Conservation (phyloP, 768 basidiomycete genomes). For the Hortiboletus flavorubellus region DNA sequence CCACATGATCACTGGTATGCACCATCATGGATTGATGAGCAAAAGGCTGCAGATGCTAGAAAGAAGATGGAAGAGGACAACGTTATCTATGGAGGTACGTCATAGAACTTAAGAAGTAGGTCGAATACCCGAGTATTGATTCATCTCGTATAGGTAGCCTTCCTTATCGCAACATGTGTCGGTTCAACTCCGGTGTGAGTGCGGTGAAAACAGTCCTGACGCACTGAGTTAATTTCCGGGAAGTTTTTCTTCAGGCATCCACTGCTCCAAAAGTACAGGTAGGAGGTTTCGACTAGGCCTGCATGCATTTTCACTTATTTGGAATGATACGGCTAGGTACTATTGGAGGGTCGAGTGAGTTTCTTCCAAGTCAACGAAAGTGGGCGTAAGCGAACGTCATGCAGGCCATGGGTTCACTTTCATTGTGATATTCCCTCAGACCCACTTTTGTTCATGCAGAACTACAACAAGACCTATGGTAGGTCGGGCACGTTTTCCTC, state of each 20-base stretch:
- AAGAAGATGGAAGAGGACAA: conserved; percentile 48
- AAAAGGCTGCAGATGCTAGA: conserved; percentile 48
- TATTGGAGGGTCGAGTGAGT: conserved; percentile 31
- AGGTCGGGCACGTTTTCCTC: not conserved
- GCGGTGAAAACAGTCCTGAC: not conserved
- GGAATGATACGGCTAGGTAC: conserved; percentile 13
- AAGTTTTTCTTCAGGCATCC: conserved; percentile 50
- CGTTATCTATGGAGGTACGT: conserved; percentile 49
- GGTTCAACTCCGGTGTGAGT: conserved; percentile 68
- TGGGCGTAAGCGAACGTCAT: conserved; percentile 8
- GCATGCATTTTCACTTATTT: not conserved
- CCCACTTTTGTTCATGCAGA: conserved; percentile 57
- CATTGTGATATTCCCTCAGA: conserved; percentile 49
- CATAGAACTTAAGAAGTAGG: not conserved
- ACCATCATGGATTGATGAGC: conserved; percentile 71
- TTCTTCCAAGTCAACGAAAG: conserved; percentile 34
- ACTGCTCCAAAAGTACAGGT: conserved; percentile 31
- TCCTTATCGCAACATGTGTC: conserved; percentile 70
- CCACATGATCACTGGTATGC: conserved; percentile 64
- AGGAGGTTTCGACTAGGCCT: not conserved
- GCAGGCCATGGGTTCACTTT: conserved; percentile 48
- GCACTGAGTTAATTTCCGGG: not conserved
- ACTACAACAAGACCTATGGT: conserved; percentile 53
- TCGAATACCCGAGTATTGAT: not conserved
- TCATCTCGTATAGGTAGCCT: conserved; percentile 8